Base-by-base conservation (phyloP, 2,329 filamentous ascomycete species). In the Ceratocystis albifundus region DNA sequence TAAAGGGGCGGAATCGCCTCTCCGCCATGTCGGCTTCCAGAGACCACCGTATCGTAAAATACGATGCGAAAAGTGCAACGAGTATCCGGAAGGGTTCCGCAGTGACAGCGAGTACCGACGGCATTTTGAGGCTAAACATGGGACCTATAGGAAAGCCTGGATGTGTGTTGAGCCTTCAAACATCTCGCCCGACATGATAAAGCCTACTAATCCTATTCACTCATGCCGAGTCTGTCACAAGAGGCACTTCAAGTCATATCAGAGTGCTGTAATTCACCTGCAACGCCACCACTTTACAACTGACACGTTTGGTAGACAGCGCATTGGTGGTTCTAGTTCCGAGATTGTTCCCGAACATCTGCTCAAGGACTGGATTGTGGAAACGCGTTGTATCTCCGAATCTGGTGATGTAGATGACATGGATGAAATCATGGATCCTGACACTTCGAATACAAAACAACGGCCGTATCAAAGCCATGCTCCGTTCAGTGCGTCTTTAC, bases 101-200 rank as follows among this genome's bases (percentile, higher is more conserved):
- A 92, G 92, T 67, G 90, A 95, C 66, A 92, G 96, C 74, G 92
- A 96, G 74, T 80, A 91, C 62, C 80, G 87, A 66, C 81, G 88
- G 67, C 88, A 92, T 73, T 79, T 77, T 20, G 81, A 84, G 68
- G 81, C 82, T 4, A 83, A 83, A 68, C 82, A 84, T 70, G 80
- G 82, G 2, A 77, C 80, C 8, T 71, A 81, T 45, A 80, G 82
- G 32, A 82, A 80, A 71, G 75, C 80, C 71, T 84, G 80, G 80
- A 78, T 84, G 20, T 84, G 81, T 72, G 79, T 77, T 36, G 80
- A 83, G 69, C 81, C 80, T 30, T 75, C 77, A 17, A 74, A 70
- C 48, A 69, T 74, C 61, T 70, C 41, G 17, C 44, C 65, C 8
- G 65, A 67, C 10, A 50, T 65, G 32, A 8, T 45, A 6, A 65